A percentile compares a stretch with the other conserved stretches of the same genome.
These are phyloP conservation scores for Agrocybe praecox DNA, from an alignment of 768 basidiomycete genomes.

Conservation along the genomic window DNA sequence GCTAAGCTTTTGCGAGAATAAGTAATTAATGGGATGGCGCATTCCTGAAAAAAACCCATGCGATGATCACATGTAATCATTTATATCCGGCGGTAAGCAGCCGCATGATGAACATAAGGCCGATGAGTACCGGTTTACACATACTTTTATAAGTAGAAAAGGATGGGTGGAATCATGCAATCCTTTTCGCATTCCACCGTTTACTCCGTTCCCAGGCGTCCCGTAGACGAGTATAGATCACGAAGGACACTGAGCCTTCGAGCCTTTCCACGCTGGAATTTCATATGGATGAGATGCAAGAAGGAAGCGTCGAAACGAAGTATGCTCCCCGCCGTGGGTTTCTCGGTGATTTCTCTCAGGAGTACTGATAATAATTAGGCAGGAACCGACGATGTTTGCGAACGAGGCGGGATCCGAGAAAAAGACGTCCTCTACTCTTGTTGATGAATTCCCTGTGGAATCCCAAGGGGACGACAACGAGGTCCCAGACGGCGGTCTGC, in stretches of 20 bases:
- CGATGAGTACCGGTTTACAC: constrained; percentile 2
- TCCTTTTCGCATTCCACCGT: not conserved
- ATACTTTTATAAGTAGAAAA: not conserved
- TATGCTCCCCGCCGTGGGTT: not conserved
- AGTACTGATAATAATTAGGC: not conserved
- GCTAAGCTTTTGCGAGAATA: not conserved
- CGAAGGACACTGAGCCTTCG: not conserved
- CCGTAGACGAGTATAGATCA: not conserved
- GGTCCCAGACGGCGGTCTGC: constrained; percentile 41
- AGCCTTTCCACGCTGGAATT: no score
- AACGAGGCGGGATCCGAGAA: not conserved
- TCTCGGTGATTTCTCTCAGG: not conserved
- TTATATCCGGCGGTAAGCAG: constrained; percentile 2
- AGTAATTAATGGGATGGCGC: not conserved
- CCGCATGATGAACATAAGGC: not conserved
- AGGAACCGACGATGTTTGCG: constrained; percentile 1
- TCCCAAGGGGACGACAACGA: constrained; percentile 4
- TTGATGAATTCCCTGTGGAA: constrained; percentile 1
- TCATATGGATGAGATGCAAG: not conserved
- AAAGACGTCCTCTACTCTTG: not conserved
- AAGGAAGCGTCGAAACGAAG: not conserved
- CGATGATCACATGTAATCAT: constrained; percentile 9
- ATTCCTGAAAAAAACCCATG: not conserved
- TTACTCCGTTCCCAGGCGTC: not conserved
- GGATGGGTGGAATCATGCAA: not conserved